These are phyloP conservation scores for Exophiala phaeomuriformis DNA, from an alignment of 2,329 filamentous ascomycete species.

Conservation along the genomic window DNA sequence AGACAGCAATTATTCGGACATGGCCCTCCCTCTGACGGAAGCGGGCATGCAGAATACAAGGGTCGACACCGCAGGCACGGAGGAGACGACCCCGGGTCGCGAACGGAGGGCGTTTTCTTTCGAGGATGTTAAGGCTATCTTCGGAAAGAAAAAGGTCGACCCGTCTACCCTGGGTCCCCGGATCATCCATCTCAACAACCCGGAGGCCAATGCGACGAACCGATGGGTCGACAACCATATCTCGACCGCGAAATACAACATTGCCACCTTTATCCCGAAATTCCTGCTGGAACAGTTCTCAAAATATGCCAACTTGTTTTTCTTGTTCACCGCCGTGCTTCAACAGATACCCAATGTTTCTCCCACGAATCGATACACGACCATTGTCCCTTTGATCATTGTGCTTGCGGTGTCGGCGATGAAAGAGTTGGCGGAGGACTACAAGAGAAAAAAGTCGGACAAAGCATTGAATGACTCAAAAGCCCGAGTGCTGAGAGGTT, in stretches of 20 bases:
- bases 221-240: conserved; percentile 96
- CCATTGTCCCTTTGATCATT: conserved; percentile 84
- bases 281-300: conserved; percentile 98
- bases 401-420: conserved; percentile 90
- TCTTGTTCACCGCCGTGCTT: conserved; percentile 89
- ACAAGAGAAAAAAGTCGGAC: conserved; percentile 79
- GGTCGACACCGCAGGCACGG: conserved; percentile 38
- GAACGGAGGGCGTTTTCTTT: conserved; percentile 56
- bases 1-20: conserved; percentile 77
- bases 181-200: conserved; percentile 93
- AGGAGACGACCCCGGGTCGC: conserved; percentile 40
- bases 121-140: conserved; percentile 84
- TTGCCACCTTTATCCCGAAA: conserved; percentile 87
- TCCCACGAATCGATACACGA: conserved; percentile 91
- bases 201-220: conserved; percentile 78
- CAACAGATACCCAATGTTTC: conserved; percentile 95
- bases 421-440: conserved; percentile 92
- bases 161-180: conserved; percentile 85
- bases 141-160: conserved; percentile 76
- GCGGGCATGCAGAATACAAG: conserved; percentile 48
- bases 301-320: conserved; percentile 98
- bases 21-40: conserved; percentile 93
- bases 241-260: conserved; percentile 95
- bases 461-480: conserved; percentile 81
- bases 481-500: conserved; percentile 73